Evolutionary conservation across 306 rosid genomes (phyloP).

Genomic region (Albizia julibrissin): DNA sequence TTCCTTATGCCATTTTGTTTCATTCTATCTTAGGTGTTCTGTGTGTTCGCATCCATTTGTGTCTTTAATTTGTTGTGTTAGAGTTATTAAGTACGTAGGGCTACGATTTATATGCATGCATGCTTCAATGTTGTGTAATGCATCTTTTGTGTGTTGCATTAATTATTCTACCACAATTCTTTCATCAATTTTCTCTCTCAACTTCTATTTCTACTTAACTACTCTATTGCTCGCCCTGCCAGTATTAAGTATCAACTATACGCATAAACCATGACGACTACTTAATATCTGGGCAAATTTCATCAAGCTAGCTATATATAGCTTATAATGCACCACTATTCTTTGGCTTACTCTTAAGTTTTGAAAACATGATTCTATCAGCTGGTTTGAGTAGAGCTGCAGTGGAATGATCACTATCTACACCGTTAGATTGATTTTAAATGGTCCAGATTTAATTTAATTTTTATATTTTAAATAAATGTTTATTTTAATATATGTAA

Average conservation of each 20-base stretch:
- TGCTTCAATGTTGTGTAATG: not conserved
- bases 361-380: too few relatives aligned
- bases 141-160: not conserved
- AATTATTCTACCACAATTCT: not conserved
- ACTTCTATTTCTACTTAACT: not conserved
- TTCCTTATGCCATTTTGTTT: not conserved
- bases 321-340: not conserved
- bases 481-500: too few relatives aligned
- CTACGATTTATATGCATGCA: slow-evolving; percentile 17
- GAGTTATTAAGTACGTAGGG: not conserved
- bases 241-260: not conserved
- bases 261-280: not conserved
- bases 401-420: too few relatives aligned
- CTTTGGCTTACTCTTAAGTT: too few relatives aligned
- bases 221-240: not conserved
- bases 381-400: too few relatives aligned
- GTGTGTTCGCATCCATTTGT: not conserved
- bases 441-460: too few relatives aligned
- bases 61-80: not conserved
- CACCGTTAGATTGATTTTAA: too few relatives aligned
- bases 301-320: not conserved
- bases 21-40: not conserved
- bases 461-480: too few relatives aligned
- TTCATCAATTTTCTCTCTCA: not conserved
- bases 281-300: not conserved